Conservation (phyloP, 2,329 filamentous ascomycete species). For the Xylaria sp. region DNA sequence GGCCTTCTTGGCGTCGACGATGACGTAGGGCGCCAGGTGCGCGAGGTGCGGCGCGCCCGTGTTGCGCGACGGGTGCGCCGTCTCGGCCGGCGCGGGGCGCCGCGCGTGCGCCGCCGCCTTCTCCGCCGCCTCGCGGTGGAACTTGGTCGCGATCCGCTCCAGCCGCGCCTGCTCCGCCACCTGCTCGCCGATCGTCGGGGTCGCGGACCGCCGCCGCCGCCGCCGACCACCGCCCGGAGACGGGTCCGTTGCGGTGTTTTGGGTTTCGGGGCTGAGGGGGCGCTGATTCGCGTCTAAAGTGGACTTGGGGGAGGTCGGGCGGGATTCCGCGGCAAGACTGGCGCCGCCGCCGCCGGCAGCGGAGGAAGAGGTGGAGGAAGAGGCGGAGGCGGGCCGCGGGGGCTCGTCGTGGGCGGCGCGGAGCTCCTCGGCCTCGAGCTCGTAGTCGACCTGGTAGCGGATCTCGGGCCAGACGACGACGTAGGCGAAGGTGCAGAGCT, state of each 20-base stretch:
- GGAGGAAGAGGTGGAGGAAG: conserved; percentile 23
- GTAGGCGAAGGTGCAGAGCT: conserved; percentile 89
- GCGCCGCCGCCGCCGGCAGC: conserved; percentile 26
- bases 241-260: conserved; percentile 20
- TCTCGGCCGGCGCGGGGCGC: conserved; percentile 51
- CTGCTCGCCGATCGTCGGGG: conserved; percentile 52
- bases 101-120: conserved; percentile 59
- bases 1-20: conserved; percentile 77
- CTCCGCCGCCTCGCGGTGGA: conserved; percentile 57
- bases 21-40: conserved; percentile 64
- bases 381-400: conserved; percentile 27
- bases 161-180: conserved; percentile 65
- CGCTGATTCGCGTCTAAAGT: conserved; percentile 2
- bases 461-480: conserved; percentile 83
- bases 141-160: conserved; percentile 59
- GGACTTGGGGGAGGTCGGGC: conserved; percentile 5
- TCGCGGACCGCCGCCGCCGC: not conserved
- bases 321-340: conserved; percentile 20
- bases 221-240: too few relatives aligned
- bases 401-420: conserved; percentile 37
- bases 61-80: conserved; percentile 60
- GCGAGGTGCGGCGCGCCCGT: conserved; percentile 59
- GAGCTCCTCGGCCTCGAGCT: conserved; percentile 68
- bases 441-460: conserved; percentile 76
- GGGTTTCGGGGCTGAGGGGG: conserved; percentile 4